Evolutionary conservation across 305 asterid species (phyloP).

Genomic region (Fraxinus ornus): DNA sequence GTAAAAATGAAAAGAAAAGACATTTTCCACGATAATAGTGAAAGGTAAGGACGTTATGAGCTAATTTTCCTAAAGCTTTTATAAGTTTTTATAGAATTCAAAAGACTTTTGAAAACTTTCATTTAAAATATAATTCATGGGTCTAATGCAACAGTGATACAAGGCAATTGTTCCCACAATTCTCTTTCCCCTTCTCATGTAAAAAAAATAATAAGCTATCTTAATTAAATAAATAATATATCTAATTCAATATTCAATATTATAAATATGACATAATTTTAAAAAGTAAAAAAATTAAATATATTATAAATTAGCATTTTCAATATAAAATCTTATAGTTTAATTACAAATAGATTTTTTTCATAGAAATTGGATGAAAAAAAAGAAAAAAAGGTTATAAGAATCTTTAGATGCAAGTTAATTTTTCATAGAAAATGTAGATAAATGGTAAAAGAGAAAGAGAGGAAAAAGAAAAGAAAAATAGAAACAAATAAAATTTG

Average conservation of each 20-base stretch:
- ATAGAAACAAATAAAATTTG: background rate
- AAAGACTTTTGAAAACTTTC: background rate
- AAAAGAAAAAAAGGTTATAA: too few relatives aligned
- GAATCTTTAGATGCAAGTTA: background rate
- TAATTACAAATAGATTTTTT: background rate
- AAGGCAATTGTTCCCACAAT: background rate
- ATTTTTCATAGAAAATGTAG: background rate
- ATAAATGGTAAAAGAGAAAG: background rate
- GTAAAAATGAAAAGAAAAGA: background rate
- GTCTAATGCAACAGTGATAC: background rate
- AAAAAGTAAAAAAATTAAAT: too few relatives aligned
- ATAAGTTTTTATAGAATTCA: too few relatives aligned
- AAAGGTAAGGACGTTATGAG: background rate
- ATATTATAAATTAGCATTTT: background rate
- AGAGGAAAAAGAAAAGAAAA: background rate
- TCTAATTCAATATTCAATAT: too few relatives aligned
- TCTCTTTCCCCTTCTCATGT: background rate
- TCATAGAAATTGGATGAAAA: background rate
- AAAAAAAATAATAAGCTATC: background rate
- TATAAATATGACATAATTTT: background rate
- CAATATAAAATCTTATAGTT: background rate
- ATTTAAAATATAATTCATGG: background rate
- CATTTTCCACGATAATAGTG: background rate
- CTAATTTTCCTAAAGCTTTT: background rate
- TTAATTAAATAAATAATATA: too few relatives aligned